Conservation (phyloP, 108 stramenopile species). For the Hondaea fermentalgiana region DNA sequence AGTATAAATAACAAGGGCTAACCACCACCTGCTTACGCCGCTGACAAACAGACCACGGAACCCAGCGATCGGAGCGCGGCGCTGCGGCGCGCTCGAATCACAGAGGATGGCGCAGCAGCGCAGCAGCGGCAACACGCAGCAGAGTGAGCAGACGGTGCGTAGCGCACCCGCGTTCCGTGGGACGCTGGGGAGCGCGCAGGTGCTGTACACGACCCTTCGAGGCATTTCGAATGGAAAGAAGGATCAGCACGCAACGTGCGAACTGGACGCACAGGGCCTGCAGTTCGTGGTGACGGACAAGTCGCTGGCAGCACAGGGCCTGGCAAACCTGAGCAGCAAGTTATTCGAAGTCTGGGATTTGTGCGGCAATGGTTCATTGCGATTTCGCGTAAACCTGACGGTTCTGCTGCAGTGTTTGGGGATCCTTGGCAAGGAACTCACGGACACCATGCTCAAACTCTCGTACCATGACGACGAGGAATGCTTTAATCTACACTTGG, state of each 20-base stretch:
- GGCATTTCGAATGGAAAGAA: neutral
- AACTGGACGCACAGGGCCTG: neutral
- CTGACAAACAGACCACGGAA: no score
- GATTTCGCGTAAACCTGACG: neutral
- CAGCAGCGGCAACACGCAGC: neutral
- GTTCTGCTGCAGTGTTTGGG: neutral
- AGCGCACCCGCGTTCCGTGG: neutral
- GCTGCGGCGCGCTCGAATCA: no score
- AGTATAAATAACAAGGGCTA: no score
- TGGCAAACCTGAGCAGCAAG: neutral
- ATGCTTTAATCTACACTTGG: neutral
- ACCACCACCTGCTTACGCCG: no score
- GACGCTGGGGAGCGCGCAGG: neutral
- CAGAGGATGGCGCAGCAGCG: no score
- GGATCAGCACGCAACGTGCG: slow-evolving; percentile 5
- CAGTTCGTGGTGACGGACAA: neutral
- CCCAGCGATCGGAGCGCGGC: no score
- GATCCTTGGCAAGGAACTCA: neutral
- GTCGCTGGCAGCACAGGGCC: neutral
- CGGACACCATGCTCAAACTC: neutral
- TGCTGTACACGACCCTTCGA: neutral
- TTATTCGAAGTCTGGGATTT: neutral
- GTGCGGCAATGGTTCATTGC: neutral
- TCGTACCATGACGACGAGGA: neutral
- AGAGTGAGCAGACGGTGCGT: neutral